Evolutionary conservation across 441 rosid species (phyloP).

Genomic region (Eutrema salsugineum): DNA sequence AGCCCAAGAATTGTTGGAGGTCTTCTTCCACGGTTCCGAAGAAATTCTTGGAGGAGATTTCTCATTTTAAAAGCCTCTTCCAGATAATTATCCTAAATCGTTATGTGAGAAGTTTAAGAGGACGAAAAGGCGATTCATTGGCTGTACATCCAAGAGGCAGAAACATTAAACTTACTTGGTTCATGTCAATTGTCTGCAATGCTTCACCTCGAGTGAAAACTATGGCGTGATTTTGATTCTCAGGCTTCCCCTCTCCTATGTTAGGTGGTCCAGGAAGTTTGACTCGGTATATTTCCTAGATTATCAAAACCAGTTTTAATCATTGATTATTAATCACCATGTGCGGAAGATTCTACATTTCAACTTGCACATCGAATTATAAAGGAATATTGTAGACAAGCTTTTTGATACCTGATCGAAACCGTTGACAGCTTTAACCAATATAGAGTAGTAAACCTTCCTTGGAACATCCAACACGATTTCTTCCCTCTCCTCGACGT

Average conservation of each 20-base stretch:
- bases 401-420: constrained; percentile 64
- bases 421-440: constrained; percentile 83
- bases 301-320: background rate
- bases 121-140: constrained; percentile 2
- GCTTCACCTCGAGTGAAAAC: constrained; percentile 98
- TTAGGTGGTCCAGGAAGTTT: constrained; percentile 97
- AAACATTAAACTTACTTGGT: constrained; percentile 60
- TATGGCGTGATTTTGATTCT: constrained; percentile 96
- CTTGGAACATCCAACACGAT: constrained; percentile 32
- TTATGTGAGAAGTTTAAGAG: constrained; percentile 23
- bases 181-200: constrained; percentile 97
- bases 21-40: constrained; percentile 58
- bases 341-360: background rate
- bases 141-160: constrained; percentile 14
- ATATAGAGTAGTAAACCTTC: constrained; percentile 77
- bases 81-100: constrained; percentile 77
- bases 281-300: constrained; percentile 85
- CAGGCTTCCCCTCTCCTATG: constrained; percentile 99
- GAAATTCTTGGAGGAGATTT: constrained; percentile 94
- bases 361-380: background rate
- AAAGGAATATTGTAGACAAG: background rate
- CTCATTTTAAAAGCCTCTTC: constrained; percentile 99
- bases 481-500: constrained; percentile 96
- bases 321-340: background rate
- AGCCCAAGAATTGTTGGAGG: constrained; percentile 93